Evolutionary conservation across 2,329 filamentous ascomycete genomes (phyloP).

Genomic region (Aotearoamyces nothofagi): DNA sequence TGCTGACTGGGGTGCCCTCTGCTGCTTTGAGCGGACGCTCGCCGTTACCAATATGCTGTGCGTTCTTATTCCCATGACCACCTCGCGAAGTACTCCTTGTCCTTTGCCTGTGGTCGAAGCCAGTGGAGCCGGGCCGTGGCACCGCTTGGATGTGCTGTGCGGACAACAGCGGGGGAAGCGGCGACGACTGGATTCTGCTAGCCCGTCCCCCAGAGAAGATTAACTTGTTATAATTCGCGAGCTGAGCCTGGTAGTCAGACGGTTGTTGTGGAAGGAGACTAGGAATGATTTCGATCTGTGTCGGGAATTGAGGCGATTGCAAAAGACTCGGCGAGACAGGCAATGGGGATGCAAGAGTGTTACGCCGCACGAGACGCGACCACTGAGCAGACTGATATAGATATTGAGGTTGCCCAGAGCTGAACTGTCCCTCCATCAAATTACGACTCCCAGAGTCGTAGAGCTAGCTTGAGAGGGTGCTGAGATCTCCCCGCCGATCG

Average conservation of each 20-base stretch:
- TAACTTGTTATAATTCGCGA: constrained; percentile 51
- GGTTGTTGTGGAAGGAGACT: constrained; percentile 42
- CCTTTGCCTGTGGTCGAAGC: constrained; percentile 15
- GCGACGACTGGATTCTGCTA: constrained; percentile 38
- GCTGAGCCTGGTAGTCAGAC: constrained; percentile 43
- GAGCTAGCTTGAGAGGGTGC: no score
- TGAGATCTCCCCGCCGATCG: no score
- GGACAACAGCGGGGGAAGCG: constrained; percentile 38
- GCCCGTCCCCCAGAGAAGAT: constrained; percentile 33
- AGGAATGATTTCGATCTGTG: constrained; percentile 37
- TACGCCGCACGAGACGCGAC: constrained; percentile 20
- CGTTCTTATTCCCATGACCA: constrained; percentile 44
- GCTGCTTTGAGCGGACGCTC: constrained; percentile 45
- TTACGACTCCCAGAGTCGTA: constrained; percentile 3
- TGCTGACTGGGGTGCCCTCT: constrained; percentile 29
- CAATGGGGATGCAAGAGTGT: constrained; percentile 14
- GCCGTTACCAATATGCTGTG: constrained; percentile 39
- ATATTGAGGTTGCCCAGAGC: constrained; percentile 18
- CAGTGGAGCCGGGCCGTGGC: constrained; percentile 37
- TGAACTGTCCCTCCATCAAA: constrained; percentile 21
- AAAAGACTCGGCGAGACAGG: constrained; percentile 12
- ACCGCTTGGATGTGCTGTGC: constrained; percentile 39
- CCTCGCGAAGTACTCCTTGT: constrained; percentile 32
- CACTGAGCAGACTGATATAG: constrained; percentile 21
- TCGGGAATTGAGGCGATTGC: constrained; percentile 18